phyloP scores from a whole-genome alignment of 805 yeast genomes.

The Sugiyamaella smithiae region DNA sequence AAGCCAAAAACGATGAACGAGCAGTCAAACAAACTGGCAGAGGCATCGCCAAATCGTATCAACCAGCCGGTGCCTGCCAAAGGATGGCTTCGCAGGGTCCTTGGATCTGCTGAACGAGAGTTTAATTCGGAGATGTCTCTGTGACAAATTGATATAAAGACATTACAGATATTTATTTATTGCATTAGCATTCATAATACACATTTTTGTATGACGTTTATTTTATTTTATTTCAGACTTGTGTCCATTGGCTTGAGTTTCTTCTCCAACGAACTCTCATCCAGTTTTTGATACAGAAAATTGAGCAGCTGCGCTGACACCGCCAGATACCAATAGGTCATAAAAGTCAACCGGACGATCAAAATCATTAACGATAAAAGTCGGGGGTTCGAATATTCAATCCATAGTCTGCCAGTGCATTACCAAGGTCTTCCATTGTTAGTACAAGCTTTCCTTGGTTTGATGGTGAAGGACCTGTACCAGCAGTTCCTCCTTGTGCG shows the following conservation, averaged over 20 bases:
- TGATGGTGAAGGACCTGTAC: slow-evolving; percentile 33
- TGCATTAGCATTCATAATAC: too few relatives aligned
- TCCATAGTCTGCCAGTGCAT: slow-evolving; percentile 91
- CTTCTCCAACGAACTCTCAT: too few relatives aligned
- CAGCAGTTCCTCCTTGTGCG: slow-evolving; percentile 32
- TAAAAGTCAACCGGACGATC: too few relatives aligned
- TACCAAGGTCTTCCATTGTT: slow-evolving; percentile 89
- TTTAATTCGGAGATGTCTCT: slow-evolving; percentile 7
- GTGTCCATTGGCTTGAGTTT: too few relatives aligned
- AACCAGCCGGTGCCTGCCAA: neutral
- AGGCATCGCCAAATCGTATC: too few relatives aligned
- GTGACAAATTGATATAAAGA: neutral
- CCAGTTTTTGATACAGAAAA: too few relatives aligned
- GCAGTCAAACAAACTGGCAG: neutral
- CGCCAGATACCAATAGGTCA: too few relatives aligned
- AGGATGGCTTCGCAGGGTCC: slow-evolving; percentile 8
- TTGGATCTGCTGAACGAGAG: slow-evolving; percentile 11
- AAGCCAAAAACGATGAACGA: neutral
- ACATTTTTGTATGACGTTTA: neutral
- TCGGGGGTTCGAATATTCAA: slow-evolving; percentile 88
- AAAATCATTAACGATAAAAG: slow-evolving; percentile 66
- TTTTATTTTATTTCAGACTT: neutral
- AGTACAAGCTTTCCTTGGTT: slow-evolving; percentile 77
- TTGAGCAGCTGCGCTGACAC: too few relatives aligned
- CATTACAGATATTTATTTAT: too few relatives aligned